These are phyloP conservation scores for Forsythia viridissima DNA, from an alignment of 257 asterid genomes.

Conservation along the genomic window DNA sequence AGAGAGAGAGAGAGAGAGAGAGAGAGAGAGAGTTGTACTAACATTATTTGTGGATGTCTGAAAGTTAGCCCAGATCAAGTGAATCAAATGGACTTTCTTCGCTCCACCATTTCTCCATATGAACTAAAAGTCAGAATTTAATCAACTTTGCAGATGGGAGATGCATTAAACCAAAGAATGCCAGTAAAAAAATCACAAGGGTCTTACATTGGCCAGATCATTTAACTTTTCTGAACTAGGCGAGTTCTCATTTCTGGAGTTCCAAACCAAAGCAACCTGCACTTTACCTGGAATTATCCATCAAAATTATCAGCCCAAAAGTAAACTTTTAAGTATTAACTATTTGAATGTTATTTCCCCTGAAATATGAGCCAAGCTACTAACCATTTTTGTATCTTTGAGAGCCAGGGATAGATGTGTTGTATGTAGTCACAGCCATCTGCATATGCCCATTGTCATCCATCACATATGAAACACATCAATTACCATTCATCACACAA, in stretches of 20 bases:
- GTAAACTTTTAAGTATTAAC: not conserved
- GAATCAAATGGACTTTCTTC: conserved; percentile 62
- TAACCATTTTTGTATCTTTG: conserved; percentile 83
- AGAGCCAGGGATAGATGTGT: conserved; percentile 77
- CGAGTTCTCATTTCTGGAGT: conserved; percentile 77
- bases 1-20: not conserved
- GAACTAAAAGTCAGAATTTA: conserved; percentile 46
- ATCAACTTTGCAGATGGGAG: conserved; percentile 22
- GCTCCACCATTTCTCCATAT: conserved; percentile 83
- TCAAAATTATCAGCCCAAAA: conserved; percentile 24
- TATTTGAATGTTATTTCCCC: not conserved
- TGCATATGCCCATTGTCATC: conserved; percentile 28
- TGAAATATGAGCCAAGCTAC: conserved; percentile 26
- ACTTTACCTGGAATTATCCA: conserved; percentile 69
- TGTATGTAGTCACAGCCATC: conserved; percentile 95
- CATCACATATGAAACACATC: conserved; percentile 6
- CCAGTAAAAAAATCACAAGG: conserved; percentile 15
- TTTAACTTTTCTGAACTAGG: conserved; percentile 59
- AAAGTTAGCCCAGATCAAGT: conserved; percentile 94
- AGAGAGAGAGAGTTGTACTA: conserved; percentile 26
- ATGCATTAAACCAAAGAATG: conserved; percentile 16
- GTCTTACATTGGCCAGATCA: conserved; percentile 74
- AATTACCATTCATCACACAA: not conserved
- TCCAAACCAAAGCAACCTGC: conserved; percentile 95
- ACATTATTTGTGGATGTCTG: conserved; percentile 85